A percentile compares a stretch with the other conserved stretches of the same genome.
phyloP scores from a whole-genome alignment of 495 filamentous ascomycete genomes.

The Lepraria neglecta region DNA sequence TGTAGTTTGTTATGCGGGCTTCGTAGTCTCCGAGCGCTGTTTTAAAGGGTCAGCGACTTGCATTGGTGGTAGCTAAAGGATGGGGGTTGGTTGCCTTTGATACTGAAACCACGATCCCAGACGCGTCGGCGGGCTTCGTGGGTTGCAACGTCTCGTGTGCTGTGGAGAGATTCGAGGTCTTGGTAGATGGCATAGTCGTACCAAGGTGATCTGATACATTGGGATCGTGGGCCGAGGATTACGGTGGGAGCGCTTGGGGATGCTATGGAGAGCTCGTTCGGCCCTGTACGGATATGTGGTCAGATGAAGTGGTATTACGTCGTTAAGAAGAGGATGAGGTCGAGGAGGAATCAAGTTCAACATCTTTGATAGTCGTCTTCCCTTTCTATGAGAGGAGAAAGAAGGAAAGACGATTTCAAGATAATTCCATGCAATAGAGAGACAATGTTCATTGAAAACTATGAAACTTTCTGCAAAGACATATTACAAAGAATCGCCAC shows the following conservation, averaged over 20 bases:
- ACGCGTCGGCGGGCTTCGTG: constrained; percentile 37
- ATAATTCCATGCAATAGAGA: too few species aligned
- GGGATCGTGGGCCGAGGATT: constrained; percentile 33
- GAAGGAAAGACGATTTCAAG: too few species aligned
- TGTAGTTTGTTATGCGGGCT: constrained; percentile 27
- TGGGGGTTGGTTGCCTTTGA: constrained; percentile 19
- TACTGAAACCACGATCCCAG: constrained; percentile 40
- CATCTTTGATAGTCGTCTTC: too few species aligned
- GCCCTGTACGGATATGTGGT: constrained; percentile 1
- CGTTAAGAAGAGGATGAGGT: background rate
- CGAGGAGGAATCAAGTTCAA: background rate
- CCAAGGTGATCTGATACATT: constrained; percentile 37
- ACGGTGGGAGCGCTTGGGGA: constrained; percentile 33
- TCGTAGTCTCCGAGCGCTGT: constrained; percentile 36
- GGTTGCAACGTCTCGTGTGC: constrained; percentile 31
- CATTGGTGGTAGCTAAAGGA: background rate
- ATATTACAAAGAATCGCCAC: too few species aligned
- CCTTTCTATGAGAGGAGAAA: too few species aligned
- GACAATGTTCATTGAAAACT: too few species aligned
- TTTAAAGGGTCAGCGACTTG: background rate
- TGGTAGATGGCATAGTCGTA: constrained; percentile 35
- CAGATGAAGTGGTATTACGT: background rate
- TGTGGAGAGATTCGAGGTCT: constrained; percentile 33
- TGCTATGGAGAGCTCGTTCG: constrained; percentile 37
- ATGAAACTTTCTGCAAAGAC: too few species aligned